phyloP scores from a whole-genome alignment of 371 early-diverging fungal genomes.

The Rhizopus sp. region DNA sequence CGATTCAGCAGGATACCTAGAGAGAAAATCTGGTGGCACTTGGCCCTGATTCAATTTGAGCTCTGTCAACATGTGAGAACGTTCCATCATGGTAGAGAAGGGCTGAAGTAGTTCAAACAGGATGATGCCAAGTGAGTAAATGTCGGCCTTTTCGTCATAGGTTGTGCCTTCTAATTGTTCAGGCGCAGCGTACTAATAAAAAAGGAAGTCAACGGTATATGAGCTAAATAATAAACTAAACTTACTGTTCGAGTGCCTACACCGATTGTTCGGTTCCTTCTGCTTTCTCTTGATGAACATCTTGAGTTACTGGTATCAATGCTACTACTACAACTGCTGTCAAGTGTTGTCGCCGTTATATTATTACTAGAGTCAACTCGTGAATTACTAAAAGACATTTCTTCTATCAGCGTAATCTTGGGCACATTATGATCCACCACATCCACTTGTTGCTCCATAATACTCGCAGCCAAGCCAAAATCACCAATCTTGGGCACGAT shows the following conservation, averaged over 20 bases:
- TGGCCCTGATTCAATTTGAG: slow-evolving; percentile 59
- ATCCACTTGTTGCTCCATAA: slow-evolving; percentile 18
- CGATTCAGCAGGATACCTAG: slow-evolving; percentile 78
- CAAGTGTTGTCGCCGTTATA: no score
- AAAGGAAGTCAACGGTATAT: not conserved
- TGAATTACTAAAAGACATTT: not conserved
- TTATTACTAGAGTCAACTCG: not conserved
- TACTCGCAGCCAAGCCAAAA: slow-evolving; percentile 80
- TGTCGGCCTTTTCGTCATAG: slow-evolving; percentile 69
- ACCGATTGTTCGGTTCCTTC: slow-evolving; percentile 49
- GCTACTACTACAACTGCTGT: no score
- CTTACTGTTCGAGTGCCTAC: slow-evolving; percentile 76
- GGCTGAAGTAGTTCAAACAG: slow-evolving; percentile 71
- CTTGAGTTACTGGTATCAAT: no score
- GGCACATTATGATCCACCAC: slow-evolving; percentile 1
- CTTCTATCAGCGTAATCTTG: slow-evolving; percentile 1
- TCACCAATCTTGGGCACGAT: slow-evolving; percentile 82
- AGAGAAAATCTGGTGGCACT: slow-evolving; percentile 75
- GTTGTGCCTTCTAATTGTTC: slow-evolving; percentile 77
- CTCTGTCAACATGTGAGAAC: slow-evolving; percentile 58
- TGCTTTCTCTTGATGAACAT: slow-evolving; percentile 3
- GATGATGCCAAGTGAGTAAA: slow-evolving; percentile 73
- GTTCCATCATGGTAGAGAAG: slow-evolving; percentile 69
- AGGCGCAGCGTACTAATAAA: slow-evolving; percentile 83
- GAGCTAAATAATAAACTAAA: not conserved